Evolutionary conservation across 2,329 filamentous ascomycete species (phyloP).

Genomic region (Xylariaceae sp.): DNA sequence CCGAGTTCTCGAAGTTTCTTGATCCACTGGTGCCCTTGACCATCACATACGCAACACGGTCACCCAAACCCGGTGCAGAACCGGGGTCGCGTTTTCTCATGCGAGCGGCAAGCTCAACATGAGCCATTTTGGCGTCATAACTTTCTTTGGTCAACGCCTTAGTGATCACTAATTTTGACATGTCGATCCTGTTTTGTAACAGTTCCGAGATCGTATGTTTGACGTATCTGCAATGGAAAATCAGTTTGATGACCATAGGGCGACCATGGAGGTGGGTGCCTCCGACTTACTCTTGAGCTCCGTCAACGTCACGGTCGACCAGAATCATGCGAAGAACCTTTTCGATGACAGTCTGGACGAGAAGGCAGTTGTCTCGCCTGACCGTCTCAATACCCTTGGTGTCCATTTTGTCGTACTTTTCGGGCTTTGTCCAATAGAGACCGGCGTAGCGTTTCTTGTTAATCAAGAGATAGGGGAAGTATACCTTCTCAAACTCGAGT

Average conservation of each 20-base stretch:
- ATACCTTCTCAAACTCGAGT: constrained; percentile 98
- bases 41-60: constrained; percentile 98
- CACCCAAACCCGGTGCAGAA: constrained; percentile 85
- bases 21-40: constrained; percentile 82
- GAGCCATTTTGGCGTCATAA: constrained; percentile 89
- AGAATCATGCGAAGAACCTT: constrained; percentile 93
- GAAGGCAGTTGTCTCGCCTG: constrained; percentile 87
- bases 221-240: constrained; percentile 63
- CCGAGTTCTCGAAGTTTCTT: constrained; percentile 95
- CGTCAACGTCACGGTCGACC: constrained; percentile 84
- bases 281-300: constrained; percentile 78
- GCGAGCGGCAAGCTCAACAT: constrained; percentile 88
- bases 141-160: constrained; percentile 89
- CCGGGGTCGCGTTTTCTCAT: constrained; percentile 97
- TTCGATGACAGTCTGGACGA: constrained; percentile 96
- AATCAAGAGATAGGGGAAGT: constrained; percentile 95
- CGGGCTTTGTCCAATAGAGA: constrained; percentile 91
- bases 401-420: constrained; percentile 99
- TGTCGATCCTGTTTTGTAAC: constrained; percentile 94
- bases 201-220: constrained; percentile 94
- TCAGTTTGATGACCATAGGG: constrained; percentile 34
- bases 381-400: constrained; percentile 99
- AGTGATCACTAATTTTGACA: constrained; percentile 98
- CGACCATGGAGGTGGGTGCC: neutral
- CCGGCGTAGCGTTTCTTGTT: constrained; percentile 99